These are phyloP conservation scores for Alternaria postmessia DNA, from an alignment of 2,329 filamentous ascomycete genomes.

Conservation along the genomic window DNA sequence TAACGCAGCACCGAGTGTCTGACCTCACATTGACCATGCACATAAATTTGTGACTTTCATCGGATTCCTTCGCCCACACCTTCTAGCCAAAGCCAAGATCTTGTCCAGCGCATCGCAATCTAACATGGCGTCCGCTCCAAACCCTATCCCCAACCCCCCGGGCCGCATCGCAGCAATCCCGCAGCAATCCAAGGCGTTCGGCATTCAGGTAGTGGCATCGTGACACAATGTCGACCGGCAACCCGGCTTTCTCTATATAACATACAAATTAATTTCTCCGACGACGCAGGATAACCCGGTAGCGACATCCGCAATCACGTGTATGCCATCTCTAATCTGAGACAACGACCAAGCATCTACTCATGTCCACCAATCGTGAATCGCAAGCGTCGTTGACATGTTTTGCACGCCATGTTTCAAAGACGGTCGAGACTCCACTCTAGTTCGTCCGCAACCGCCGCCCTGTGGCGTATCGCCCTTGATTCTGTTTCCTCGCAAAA, in stretches of 20 bases:
- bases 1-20: too few species aligned
- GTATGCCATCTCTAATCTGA: conserved; percentile 26
- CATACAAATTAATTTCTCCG: conserved; percentile 32
- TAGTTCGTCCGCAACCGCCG: conserved; percentile 10
- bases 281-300: conserved; percentile 16
- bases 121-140: conserved; percentile 10
- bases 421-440: conserved; percentile 14
- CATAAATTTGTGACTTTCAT: neutral
- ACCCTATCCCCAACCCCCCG: neutral
- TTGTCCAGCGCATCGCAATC: conserved; percentile 16
- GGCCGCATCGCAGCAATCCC: conserved; percentile 5
- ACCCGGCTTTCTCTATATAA: conserved; percentile 21
- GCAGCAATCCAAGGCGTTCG: conserved; percentile 3
- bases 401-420: conserved; percentile 22
- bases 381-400: conserved; percentile 1
- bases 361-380: conserved; percentile 33
- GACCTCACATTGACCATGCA: neutral
- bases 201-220: neutral
- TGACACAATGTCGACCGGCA: conserved; percentile 1
- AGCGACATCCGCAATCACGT: conserved; percentile 25
- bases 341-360: conserved; percentile 19
- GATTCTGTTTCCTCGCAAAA: conserved; percentile 1
- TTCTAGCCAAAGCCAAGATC: conserved; percentile 14
- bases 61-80: neutral
- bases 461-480: neutral